These are phyloP conservation scores for Uncinocarpus reesii DNA, from an alignment of 2,329 filamentous ascomycete species.

Conservation along the genomic window DNA sequence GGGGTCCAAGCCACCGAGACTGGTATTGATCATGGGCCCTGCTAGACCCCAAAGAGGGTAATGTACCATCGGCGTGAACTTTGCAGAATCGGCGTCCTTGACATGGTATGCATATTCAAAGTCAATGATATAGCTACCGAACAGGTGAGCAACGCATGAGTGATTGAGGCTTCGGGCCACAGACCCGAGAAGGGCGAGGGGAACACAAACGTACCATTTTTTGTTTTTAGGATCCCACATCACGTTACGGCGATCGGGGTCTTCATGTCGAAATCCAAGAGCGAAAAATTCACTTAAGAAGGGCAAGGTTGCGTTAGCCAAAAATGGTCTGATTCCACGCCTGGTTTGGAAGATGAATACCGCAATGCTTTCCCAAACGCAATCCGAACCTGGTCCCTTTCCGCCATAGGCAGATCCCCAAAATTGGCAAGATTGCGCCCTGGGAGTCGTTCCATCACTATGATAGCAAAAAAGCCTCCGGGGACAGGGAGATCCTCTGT, in stretches of 20 bases:
- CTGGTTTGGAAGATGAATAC: too few species aligned
- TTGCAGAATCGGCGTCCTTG: background rate
- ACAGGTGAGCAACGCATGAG: too few species aligned
- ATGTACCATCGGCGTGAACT: conserved; percentile 8
- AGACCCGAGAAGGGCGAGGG: too few species aligned
- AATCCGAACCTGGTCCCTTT: conserved; percentile 15
- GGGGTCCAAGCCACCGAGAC: conserved; percentile 9
- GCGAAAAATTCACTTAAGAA: conserved; percentile 15
- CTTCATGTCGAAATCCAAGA: conserved; percentile 9
- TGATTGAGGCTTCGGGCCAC: too few species aligned
- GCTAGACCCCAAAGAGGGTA: conserved; percentile 8
- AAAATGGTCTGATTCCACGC: too few species aligned
- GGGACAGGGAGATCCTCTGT: conserved; percentile 8
- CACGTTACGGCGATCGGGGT: conserved; percentile 22
- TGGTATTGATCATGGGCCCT: conserved; percentile 7
- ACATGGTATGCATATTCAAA: conserved; percentile 12
- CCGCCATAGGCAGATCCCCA: conserved; percentile 13
- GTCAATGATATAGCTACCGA: conserved; percentile 15
- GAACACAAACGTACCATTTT: conserved; percentile 15
- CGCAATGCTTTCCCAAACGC: conserved; percentile 17
- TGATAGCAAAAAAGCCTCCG: conserved; percentile 11
- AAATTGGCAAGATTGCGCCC: conserved; percentile 16
- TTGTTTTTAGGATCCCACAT: conserved; percentile 14
- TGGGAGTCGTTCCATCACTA: conserved; percentile 16
- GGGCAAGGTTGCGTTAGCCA: too few species aligned